Base-by-base conservation (phyloP, 192 early-diverging fungal genomes). In the Rhizoclosmatium globosum region DNA sequence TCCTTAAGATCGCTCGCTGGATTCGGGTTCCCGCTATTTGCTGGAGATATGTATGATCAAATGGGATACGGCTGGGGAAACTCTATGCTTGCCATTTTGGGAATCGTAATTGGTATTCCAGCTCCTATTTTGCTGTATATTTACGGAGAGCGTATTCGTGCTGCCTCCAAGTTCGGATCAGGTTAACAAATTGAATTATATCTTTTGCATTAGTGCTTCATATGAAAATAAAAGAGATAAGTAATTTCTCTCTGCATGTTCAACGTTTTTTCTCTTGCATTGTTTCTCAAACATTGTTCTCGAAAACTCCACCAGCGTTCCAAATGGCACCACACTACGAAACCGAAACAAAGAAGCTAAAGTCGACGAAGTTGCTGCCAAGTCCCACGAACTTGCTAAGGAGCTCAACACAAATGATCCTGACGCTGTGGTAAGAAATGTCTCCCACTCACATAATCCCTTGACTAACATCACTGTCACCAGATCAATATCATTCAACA, bases 401-500 rank as follows among this genome's bases (percentile, higher is more conserved):
- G 47, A 39, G 47, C 38, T 80, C 64, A 80, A 80, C 72, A 48
- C 41, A n/a, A 43, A 67, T 1, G 41, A 68, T 4, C 78, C 78
- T 3, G 71, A 71, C 31, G 78, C 78, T 21, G 78, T 71, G 17
- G 78, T 79, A 42, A 47, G 46, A 42, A n/a, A 41, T 4, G 2
- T 69, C 23, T 56, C 41, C 41, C 9, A 13, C 65, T 31, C 57
- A 19, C 39, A 13, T 1, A 2, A 15, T 59, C 61, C 66, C 38
- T 17, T 9, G 17, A 50, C 13, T 17, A 13, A 70, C 68, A 15
- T 13, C 46, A 9, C 17, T 2, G n/a, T 65, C 47, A 59, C 19
- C 48, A 79, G 78, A 69, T 79, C 41, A 39, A 79, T 61, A 48
- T 50, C 21, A 64, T 80, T 15, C 61, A 75, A 64, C 70, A 80